Percentiles rank a stretch among this genome's conserved stretches.
phyloP scores from a whole-genome alignment of 1,284 basidiomycete genomes.

The Ceratobasidium sp. region DNA sequence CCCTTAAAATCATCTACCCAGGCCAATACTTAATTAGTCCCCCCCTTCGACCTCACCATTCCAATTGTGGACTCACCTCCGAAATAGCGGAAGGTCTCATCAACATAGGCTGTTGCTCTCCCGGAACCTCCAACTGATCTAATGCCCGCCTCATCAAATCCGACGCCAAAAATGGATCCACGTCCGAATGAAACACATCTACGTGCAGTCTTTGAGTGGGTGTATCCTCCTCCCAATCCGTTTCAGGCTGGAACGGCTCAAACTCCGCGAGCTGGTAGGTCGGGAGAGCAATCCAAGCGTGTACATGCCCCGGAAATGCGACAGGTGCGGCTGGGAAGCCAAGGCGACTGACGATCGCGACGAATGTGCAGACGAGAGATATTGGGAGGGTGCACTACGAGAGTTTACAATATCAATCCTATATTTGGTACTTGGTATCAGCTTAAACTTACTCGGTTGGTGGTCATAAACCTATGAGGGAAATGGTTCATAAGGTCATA shows the following conservation, averaged over 20 bases:
- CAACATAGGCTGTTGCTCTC: constrained; percentile 50
- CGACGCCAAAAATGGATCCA: constrained; percentile 56
- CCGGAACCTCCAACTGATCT: constrained; percentile 53
- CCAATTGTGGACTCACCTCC: constrained; percentile 48
- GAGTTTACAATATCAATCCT: too few relatives aligned
- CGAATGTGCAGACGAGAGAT: constrained; percentile 71
- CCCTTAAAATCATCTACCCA: constrained; percentile 61
- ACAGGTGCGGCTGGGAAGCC: constrained; percentile 67
- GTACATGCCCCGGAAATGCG: constrained; percentile 68
- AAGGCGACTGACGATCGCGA: constrained; percentile 65
- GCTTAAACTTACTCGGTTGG: constrained; percentile 55
- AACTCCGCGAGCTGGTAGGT: background rate
- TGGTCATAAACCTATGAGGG: constrained; percentile 70
- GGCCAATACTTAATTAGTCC: background rate
- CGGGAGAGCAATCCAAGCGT: constrained; percentile 63
- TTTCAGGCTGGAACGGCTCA: background rate
- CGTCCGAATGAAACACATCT: constrained; percentile 63
- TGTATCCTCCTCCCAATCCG: background rate
- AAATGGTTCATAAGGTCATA: constrained; percentile 67
- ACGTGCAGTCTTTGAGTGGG: constrained; percentile 59
- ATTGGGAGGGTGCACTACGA: constrained; percentile 63
- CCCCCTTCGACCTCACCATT: background rate
- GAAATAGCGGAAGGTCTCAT: constrained; percentile 55
- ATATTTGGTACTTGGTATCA: background rate
- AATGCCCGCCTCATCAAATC: constrained; percentile 57